Percentiles rank a stretch among this genome's conserved stretches.
These are phyloP conservation scores for Curvularia hawaiiensis DNA, from an alignment of 2,329 filamentous ascomycete genomes.

Conservation along the genomic window DNA sequence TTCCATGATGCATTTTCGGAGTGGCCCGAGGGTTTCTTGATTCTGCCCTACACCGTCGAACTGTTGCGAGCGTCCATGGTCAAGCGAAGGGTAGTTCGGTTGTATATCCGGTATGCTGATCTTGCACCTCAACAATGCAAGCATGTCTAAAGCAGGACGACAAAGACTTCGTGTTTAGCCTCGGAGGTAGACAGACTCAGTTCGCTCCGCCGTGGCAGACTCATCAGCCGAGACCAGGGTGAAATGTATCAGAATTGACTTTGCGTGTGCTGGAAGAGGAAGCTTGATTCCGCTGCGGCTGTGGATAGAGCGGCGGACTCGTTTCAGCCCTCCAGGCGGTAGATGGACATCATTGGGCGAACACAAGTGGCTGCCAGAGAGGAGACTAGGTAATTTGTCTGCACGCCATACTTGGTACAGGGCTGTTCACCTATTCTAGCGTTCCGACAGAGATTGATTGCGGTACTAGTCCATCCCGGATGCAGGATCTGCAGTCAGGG, in stretches of 20 bases:
- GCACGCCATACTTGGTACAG: conserved; percentile 18
- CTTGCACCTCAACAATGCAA: conserved; percentile 16
- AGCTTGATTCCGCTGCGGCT: background rate
- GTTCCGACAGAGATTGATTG: conserved; percentile 19
- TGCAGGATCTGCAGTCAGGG: conserved; percentile 26
- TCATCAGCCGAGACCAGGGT: background rate
- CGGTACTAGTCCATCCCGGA: conserved; percentile 13
- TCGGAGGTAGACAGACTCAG: background rate
- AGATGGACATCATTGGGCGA: conserved; percentile 2
- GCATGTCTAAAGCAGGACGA: conserved; percentile 2
- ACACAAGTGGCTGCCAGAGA: background rate
- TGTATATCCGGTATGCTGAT: conserved; percentile 7
- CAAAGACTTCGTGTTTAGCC: conserved; percentile 1
- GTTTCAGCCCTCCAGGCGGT: conserved; percentile 2
- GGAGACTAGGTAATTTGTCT: conserved; percentile 9
- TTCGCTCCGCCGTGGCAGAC: conserved; percentile 1
- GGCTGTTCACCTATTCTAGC: conserved; percentile 15
- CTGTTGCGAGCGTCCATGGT: background rate
- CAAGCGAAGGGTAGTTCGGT: conserved; percentile 6
- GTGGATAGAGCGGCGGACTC: background rate
- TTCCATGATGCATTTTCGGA: conserved; percentile 5
- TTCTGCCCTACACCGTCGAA: conserved; percentile 2
- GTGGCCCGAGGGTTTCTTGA: background rate
- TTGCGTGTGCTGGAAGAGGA: background rate
- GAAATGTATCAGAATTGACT: background rate